Percentiles rank a stretch among this genome's conserved stretches.
Conservation (phyloP, 2,329 filamentous ascomycete genomes). For the Aspergillus aculeatus region DNA sequence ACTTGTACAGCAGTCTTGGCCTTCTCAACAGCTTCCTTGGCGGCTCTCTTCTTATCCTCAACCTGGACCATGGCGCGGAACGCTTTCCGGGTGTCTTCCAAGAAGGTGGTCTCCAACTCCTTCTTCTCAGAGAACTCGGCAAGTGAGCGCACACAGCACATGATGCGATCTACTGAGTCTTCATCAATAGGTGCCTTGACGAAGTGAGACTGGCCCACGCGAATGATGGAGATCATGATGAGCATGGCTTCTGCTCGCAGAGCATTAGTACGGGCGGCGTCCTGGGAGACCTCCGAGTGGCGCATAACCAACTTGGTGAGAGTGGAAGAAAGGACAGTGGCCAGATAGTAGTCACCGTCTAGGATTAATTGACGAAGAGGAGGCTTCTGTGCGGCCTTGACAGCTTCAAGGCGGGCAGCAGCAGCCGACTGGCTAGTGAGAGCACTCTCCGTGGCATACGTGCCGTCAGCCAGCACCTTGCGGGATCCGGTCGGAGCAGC, state of each 20-base stretch:
- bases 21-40: slow-evolving; percentile 87
- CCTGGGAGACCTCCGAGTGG: slow-evolving; percentile 86
- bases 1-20: slow-evolving; percentile 93
- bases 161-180: slow-evolving; percentile 96
- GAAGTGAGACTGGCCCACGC: slow-evolving; percentile 97
- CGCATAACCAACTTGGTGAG: slow-evolving; percentile 98
- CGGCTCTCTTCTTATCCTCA: slow-evolving; percentile 96
- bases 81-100: slow-evolving; percentile 91
- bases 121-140: slow-evolving; percentile 88
- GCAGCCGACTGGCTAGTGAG: slow-evolving; percentile 89
- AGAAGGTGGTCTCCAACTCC: slow-evolving; percentile 86
- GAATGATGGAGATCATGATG: slow-evolving; percentile 98
- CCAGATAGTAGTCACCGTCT: slow-evolving; percentile 95
- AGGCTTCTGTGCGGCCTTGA: slow-evolving; percentile 95
- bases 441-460: slow-evolving; percentile 94
- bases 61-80: slow-evolving; percentile 97
- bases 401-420: slow-evolving; percentile 87
- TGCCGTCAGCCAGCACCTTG: slow-evolving; percentile 92
- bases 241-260: slow-evolving; percentile 96
- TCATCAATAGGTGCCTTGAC: slow-evolving; percentile 97
- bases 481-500: slow-evolving; percentile 78
- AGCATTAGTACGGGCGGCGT: slow-evolving; percentile 84
- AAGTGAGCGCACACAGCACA: slow-evolving; percentile 91
- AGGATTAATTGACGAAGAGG: slow-evolving; percentile 91
- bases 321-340: slow-evolving; percentile 91